Evolutionary conservation across 2,329 filamentous ascomycete genomes (phyloP).

Genomic region (Botryosphaeria dothidea): DNA sequence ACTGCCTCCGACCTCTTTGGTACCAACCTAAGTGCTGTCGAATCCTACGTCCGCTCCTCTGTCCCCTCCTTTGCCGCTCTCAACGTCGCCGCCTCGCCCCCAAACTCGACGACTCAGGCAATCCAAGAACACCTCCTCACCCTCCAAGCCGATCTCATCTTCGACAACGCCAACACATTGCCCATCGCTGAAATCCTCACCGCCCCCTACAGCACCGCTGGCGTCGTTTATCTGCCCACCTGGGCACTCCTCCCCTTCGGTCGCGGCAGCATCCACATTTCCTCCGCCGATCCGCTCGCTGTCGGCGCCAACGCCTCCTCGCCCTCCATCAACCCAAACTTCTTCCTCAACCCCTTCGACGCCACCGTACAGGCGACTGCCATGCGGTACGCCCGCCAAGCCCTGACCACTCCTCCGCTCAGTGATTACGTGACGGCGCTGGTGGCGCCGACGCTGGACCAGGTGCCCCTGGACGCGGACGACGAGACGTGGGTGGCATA

Average conservation of each 20-base stretch:
- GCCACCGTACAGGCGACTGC: slow-evolving; percentile 34
- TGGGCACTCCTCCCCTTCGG: slow-evolving; percentile 42
- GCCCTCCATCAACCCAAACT: slow-evolving; percentile 45
- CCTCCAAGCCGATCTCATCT: slow-evolving; percentile 52
- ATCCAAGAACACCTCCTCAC: slow-evolving; percentile 44
- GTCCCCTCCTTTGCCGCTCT: slow-evolving; percentile 31
- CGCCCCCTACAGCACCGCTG: slow-evolving; percentile 28
- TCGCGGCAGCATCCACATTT: slow-evolving; percentile 35
- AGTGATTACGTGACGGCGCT: slow-evolving; percentile 22
- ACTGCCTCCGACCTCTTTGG: slow-evolving; percentile 38
- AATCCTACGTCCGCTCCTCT: slow-evolving; percentile 27
- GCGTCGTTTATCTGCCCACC: slow-evolving; percentile 35
- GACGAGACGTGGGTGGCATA: slow-evolving; percentile 28
- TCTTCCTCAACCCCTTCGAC: slow-evolving; percentile 44
- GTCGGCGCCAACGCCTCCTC: slow-evolving; percentile 16
- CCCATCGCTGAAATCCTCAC: slow-evolving; percentile 50
- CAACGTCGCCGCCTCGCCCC: slow-evolving; percentile 23
- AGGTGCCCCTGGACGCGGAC: slow-evolving; percentile 26
- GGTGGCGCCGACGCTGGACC: slow-evolving; percentile 23
- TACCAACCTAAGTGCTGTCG: slow-evolving; percentile 26
- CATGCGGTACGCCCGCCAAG: slow-evolving; percentile 33
- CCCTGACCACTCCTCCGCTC: slow-evolving; percentile 31
- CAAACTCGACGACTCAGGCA: slow-evolving; percentile 26
- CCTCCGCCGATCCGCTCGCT: slow-evolving; percentile 32
- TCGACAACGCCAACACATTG: slow-evolving; percentile 42